These are phyloP conservation scores for Fraxinus baroniana DNA, from an alignment of 305 asterid genomes.

Conservation along the genomic window DNA sequence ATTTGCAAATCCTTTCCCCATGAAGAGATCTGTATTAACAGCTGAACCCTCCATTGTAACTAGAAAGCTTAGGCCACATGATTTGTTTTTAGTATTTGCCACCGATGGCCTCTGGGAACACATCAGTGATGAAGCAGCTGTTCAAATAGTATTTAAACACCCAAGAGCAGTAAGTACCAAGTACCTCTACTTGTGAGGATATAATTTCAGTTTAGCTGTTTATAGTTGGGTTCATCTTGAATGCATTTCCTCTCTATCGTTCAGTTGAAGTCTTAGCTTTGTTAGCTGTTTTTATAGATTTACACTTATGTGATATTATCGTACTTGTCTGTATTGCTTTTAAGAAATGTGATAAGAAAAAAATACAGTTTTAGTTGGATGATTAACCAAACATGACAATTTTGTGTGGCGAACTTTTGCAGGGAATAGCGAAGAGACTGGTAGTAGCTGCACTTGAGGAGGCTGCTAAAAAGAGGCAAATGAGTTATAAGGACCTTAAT, in stretches of 20 bases:
- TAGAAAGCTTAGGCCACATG: slow-evolving; percentile 74
- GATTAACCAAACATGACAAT: not conserved
- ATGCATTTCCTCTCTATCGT: not conserved
- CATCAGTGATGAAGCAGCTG: slow-evolving; percentile 75
- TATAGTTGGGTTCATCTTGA: not conserved
- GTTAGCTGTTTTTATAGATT: not conserved
- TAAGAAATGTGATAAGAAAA: not conserved
- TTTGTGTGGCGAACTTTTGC: slow-evolving; percentile 25
- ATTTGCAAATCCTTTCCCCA: slow-evolving; percentile 57
- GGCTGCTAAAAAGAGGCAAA: slow-evolving; percentile 90
- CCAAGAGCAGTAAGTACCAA: slow-evolving; percentile 77
- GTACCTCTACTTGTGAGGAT: not conserved
- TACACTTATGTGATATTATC: not conserved
- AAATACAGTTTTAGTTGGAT: not conserved
- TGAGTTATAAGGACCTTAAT: slow-evolving; percentile 64
- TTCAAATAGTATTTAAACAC: slow-evolving; percentile 65
- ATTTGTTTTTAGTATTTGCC: slow-evolving; percentile 80
- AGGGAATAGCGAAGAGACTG: slow-evolving; percentile 94
- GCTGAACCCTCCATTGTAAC: slow-evolving; percentile 90
- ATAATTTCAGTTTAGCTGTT: not conserved
- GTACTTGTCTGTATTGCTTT: not conserved
- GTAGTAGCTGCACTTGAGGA: slow-evolving; percentile 76
- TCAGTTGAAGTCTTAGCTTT: not conserved
- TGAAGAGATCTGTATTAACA: slow-evolving; percentile 71
- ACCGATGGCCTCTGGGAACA: slow-evolving; percentile 99